A percentile compares a stretch with the other conserved stretches of the same genome.
These are phyloP conservation scores for Phragmites australis DNA, from an alignment of 176 grass and related monocot genomes.

Conservation along the genomic window DNA sequence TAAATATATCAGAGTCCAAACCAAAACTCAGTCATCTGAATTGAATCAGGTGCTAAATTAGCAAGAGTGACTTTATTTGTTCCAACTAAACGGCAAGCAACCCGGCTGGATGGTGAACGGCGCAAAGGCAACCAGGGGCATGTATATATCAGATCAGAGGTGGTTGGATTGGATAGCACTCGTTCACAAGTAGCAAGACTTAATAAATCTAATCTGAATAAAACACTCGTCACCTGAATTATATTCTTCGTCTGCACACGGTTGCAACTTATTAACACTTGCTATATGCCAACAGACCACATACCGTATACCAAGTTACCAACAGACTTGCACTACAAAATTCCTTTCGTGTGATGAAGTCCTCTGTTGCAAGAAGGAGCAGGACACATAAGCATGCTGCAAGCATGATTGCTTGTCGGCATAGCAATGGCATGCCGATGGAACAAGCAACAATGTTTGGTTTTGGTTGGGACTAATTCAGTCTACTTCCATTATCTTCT, in stretches of 20 bases:
- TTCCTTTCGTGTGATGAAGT: neutral
- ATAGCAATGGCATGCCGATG: neutral
- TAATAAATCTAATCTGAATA: neutral
- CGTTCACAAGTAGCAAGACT: neutral
- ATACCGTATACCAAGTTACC: too few relatives aligned
- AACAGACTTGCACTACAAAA: neutral
- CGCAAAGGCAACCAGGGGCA: conserved; percentile 14
- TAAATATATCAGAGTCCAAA: too few relatives aligned
- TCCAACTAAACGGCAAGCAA: neutral
- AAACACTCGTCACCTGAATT: neutral
- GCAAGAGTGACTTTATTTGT: neutral
- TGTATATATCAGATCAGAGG: too few relatives aligned
- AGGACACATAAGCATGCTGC: neutral
- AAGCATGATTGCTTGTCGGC: conserved; percentile 26
- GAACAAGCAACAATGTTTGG: neutral
- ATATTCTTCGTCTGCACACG: neutral
- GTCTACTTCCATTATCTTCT: too few relatives aligned
- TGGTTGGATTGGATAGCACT: too few relatives aligned
- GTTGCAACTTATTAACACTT: neutral
- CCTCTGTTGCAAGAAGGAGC: neutral
- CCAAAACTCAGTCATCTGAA: too few relatives aligned
- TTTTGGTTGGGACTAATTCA: neutral
- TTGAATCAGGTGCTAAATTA: neutral
- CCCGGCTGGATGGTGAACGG: neutral
- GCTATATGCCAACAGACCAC: too few relatives aligned